phyloP scores from a whole-genome alignment of 73 alveolate genomes.

The Paramecium pentaurelia region DNA sequence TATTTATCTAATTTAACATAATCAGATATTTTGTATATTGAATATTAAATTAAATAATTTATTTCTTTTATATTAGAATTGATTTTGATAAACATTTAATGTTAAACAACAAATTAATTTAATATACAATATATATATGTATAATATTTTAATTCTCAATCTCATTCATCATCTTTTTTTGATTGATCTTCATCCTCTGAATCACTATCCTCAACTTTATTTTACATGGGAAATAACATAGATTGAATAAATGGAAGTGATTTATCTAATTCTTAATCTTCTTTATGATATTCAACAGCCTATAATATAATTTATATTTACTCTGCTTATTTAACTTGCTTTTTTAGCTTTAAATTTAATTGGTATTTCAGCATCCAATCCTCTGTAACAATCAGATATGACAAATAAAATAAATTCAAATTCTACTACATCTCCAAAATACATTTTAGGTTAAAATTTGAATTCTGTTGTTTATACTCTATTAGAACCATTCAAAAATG shows the following conservation, averaged over 20 bases:
- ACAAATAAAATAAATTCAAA: not conserved
- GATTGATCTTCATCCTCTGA: conserved; percentile 18
- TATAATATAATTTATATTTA: not conserved
- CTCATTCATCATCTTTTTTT: not conserved
- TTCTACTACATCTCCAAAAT: not conserved
- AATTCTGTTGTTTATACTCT: not conserved
- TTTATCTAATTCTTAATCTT: conserved; percentile 41
- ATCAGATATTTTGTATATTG: too few relatives aligned
- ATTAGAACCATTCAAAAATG: not conserved
- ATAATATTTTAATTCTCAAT: not conserved
- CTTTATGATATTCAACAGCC: conserved; percentile 38
- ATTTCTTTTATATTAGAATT: too few relatives aligned
- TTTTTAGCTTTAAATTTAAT: conserved; percentile 9
- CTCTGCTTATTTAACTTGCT: not conserved
- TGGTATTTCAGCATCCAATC: conserved; percentile 17
- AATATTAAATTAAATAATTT: too few relatives aligned
- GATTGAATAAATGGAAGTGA: conserved; percentile 23
- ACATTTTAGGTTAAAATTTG: not conserved
- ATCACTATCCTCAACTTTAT: not conserved
- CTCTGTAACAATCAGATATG: conserved; percentile 25
- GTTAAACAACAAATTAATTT: not conserved
- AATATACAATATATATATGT: not conserved
- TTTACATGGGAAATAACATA: not conserved
- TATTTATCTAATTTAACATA: too few relatives aligned
- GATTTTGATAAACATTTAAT: not conserved